Evolutionary conservation across 352 stramenopile species (phyloP).

Genomic region (Globisporangium perplexum): DNA sequence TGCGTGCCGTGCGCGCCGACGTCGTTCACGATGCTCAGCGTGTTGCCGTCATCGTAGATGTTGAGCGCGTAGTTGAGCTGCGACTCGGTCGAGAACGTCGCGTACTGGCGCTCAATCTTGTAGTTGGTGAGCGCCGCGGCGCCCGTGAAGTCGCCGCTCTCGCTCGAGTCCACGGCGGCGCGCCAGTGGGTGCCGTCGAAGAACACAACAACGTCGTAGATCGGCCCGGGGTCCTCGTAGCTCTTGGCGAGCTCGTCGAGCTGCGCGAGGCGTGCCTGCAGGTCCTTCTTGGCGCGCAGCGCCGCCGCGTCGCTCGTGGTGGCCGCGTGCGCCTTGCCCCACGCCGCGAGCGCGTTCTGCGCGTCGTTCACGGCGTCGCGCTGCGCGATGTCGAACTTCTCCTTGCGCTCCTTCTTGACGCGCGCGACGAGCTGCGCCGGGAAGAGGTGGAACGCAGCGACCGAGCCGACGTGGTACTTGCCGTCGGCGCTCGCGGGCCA

Average conservation of each 20-base stretch:
- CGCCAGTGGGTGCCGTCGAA: conserved; percentile 73
- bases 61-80: conserved; percentile 95
- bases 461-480: conserved; percentile 82
- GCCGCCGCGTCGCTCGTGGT: conserved; percentile 50
- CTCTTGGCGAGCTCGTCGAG: conserved; percentile 67
- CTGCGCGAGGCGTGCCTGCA: conserved; percentile 65
- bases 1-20: conserved; percentile 94
- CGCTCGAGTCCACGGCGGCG: conserved; percentile 81
- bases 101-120: conserved; percentile 72
- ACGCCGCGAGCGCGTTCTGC: conserved; percentile 53
- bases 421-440: conserved; percentile 62
- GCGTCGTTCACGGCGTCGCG: conserved; percentile 57
- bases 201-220: conserved; percentile 92
- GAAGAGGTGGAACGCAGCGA: conserved; percentile 88
- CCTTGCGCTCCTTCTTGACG: conserved; percentile 77
- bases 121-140: conserved; percentile 69
- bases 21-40: conserved; percentile 92
- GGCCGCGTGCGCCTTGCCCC: conserved; percentile 52
- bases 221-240: conserved; percentile 89
- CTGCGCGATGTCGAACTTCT: conserved; percentile 74
- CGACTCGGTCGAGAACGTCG: conserved; percentile 85
- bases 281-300: conserved; percentile 68
- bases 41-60: conserved; percentile 92
- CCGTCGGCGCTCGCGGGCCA: conserved; percentile 49
- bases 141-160: conserved; percentile 80